Conservation (phyloP, 805 yeast genomes). For the Candida silvatica region DNA sequence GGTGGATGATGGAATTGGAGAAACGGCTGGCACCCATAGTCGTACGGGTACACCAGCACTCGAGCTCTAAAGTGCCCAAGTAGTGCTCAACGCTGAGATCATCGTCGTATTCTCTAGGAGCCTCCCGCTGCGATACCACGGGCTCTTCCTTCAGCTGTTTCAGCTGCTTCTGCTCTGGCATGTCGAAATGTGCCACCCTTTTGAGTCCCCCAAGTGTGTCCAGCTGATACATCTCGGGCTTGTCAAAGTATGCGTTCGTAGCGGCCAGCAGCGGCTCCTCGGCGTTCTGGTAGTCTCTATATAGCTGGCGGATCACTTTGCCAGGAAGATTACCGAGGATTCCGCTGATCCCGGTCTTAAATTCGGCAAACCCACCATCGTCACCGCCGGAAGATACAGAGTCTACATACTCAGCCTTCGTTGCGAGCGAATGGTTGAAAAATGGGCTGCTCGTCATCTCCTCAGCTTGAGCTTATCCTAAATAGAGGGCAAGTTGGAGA, state of each 20-base stretch:
- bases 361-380: too few species aligned
- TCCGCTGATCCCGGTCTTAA: conserved; percentile 23
- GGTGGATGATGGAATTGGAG: conserved; percentile 18
- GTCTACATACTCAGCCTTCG: too few species aligned
- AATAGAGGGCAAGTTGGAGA: too few species aligned
- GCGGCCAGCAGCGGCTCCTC: conserved; percentile 28
- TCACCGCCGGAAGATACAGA: too few species aligned
- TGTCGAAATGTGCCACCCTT: background rate
- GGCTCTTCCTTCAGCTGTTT: too few species aligned
- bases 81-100: too few species aligned
- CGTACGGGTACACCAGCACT: conserved; percentile 70
- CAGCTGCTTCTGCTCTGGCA: background rate
- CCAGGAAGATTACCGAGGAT: conserved; percentile 27
- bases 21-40: conserved; percentile 37
- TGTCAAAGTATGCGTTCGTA: conserved; percentile 31
- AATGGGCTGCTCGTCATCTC: too few species aligned
- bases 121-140: too few species aligned
- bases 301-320: conserved; percentile 15
- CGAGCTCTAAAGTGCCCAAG: conserved; percentile 52
- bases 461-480: too few species aligned
- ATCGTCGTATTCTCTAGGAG: too few species aligned
- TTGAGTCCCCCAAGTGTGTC: background rate
- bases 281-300: conserved; percentile 17
- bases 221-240: conserved; percentile 7
- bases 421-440: too few species aligned